phyloP scores from a whole-genome alignment of 129 eudicot species.

The Pulicaria dysenterica region DNA sequence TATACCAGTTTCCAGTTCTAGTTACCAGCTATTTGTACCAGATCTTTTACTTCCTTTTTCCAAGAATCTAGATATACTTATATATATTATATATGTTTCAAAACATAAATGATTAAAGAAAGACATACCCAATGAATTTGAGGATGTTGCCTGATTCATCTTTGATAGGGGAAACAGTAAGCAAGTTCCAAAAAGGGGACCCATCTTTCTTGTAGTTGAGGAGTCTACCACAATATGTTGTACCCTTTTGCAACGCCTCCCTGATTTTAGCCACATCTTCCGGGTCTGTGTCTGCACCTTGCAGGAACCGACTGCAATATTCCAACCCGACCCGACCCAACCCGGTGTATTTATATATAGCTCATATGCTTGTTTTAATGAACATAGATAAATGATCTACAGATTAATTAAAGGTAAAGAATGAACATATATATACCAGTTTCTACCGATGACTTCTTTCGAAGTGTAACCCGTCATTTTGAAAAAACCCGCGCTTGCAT shows the following conservation, averaged over 20 bases:
- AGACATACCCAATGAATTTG: slow-evolving; percentile 80
- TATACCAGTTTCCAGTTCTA: too few relatives aligned
- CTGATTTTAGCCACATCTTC: slow-evolving; percentile 90
- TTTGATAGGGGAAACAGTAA: slow-evolving; percentile 92
- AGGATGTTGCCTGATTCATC: slow-evolving; percentile 91
- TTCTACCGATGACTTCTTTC: slow-evolving; percentile 86
- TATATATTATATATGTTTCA: too few relatives aligned
- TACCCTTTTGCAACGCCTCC: slow-evolving; percentile 71
- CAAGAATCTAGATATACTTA: too few relatives aligned
- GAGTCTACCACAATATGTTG: slow-evolving; percentile 79
- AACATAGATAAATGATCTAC: neutral
- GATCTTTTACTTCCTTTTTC: too few relatives aligned
- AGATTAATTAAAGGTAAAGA: neutral
- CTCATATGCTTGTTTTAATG: neutral
- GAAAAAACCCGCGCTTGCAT: slow-evolving; percentile 96
- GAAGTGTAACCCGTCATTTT: slow-evolving; percentile 97
- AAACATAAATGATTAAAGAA: neutral
- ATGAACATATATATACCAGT: slow-evolving; percentile 53
- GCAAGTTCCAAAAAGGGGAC: slow-evolving; percentile 93
- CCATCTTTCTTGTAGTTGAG: slow-evolving; percentile 96
- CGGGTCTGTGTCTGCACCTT: slow-evolving; percentile 89
- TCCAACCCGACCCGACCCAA: slow-evolving; percentile 1
- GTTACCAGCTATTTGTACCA: too few relatives aligned
- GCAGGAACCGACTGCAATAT: slow-evolving; percentile 76
- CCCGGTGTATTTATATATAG: neutral